Conservation (phyloP, 176 grass and related monocot genomes). For the Aegilops speltoides region DNA sequence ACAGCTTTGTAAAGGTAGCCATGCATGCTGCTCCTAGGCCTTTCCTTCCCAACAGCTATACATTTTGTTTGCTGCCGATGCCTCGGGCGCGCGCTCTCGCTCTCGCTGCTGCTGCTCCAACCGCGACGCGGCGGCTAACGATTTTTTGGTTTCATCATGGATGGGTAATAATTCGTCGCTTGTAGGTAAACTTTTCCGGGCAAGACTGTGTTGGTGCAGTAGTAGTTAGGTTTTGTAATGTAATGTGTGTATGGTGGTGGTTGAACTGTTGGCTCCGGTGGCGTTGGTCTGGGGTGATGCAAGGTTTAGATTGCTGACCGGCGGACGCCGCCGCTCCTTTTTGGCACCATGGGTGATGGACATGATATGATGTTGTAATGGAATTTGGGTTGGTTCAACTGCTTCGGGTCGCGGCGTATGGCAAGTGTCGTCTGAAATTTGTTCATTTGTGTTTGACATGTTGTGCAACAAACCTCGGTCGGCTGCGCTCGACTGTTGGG, state of each 20-base stretch:
- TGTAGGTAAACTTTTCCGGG: conserved; percentile 36
- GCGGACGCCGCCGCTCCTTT: conserved; percentile 15
- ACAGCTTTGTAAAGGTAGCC: conserved; percentile 65
- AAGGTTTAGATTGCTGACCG: conserved; percentile 47
- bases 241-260: conserved; percentile 35
- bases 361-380: background rate
- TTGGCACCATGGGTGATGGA: conserved; percentile 1
- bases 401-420: background rate
- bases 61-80: conserved; percentile 35
- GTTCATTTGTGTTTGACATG: background rate
- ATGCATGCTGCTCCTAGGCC: conserved; percentile 27
- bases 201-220: conserved; percentile 13
- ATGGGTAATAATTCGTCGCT: conserved; percentile 46
- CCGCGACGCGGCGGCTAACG: conserved; percentile 16
- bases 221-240: background rate
- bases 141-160: conserved; percentile 39
- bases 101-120: background rate
- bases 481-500: no score
- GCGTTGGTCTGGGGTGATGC: conserved; percentile 47
- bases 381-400: conserved; percentile 16
- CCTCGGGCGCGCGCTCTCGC: background rate
- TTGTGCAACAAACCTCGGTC: no score
- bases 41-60: conserved; percentile 28
- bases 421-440: background rate
- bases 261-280: conserved; percentile 26